Evolutionary conservation across 1,284 basidiomycete species (phyloP).

Genomic region (Ganoderma multipileum): DNA sequence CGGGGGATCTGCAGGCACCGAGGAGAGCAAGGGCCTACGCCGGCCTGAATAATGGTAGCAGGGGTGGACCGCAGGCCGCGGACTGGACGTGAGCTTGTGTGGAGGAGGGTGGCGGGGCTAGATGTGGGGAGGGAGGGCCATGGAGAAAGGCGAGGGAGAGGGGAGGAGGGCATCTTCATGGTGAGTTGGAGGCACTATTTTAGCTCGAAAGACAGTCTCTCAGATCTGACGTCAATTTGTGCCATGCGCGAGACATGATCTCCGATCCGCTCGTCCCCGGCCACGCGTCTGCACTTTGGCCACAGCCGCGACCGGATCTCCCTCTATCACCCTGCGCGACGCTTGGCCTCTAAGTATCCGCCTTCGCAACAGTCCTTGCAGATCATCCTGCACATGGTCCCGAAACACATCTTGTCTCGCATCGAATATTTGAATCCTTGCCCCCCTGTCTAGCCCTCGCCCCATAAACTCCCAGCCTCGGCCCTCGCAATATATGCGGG

Average conservation of each 20-base stretch:
- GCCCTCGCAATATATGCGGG: background rate
- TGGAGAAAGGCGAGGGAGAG: background rate
- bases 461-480: background rate
- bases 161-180: background rate
- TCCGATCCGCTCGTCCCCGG: slow-evolving; percentile 4
- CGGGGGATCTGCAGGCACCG: slow-evolving; percentile 28
- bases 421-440: background rate
- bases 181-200: slow-evolving; percentile 2
- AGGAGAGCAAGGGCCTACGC: slow-evolving; percentile 6
- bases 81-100: background rate
- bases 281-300: background rate
- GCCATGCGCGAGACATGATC: slow-evolving; percentile 3
- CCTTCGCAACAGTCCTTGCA: background rate
- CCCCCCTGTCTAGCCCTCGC: background rate
- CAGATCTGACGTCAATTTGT: slow-evolving; percentile 18
- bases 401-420: slow-evolving; percentile 2
- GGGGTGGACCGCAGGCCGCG: background rate
- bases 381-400: background rate
- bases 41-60: background rate
- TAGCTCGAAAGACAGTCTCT: slow-evolving; percentile 14
- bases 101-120: background rate
- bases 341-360: background rate
- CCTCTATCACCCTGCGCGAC: background rate
- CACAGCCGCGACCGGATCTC: slow-evolving; percentile 1
- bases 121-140: slow-evolving; percentile 1